Conservation (phyloP, 495 filamentous ascomycete species). For the Bombardia bombarda region DNA sequence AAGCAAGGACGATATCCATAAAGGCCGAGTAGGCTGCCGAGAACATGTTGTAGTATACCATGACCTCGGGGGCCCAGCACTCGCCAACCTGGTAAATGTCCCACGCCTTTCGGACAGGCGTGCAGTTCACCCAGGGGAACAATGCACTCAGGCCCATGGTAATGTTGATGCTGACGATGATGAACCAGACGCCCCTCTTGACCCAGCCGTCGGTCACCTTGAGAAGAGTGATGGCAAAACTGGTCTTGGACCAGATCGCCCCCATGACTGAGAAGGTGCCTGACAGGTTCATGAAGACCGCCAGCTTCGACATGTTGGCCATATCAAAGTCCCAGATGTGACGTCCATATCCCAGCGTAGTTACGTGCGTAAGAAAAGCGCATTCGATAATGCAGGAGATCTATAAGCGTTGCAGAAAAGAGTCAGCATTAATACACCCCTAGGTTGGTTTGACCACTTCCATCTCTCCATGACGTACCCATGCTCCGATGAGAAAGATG, state of each 20-base stretch:
- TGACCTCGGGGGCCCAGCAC: conserved; percentile 24
- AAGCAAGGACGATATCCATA: conserved; percentile 24
- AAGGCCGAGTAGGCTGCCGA: conserved; percentile 18
- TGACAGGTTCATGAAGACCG: conserved; percentile 6
- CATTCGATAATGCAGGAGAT: conserved; percentile 7
- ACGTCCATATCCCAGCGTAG: conserved; percentile 14
- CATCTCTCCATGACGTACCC: conserved; percentile 22
- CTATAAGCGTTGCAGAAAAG: background rate
- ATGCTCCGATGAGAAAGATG: conserved; percentile 22
- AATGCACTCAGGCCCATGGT: conserved; percentile 30
- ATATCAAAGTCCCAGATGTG: conserved; percentile 19
- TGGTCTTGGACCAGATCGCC: conserved; percentile 25
- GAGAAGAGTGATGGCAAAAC: conserved; percentile 27
- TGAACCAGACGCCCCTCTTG: conserved; percentile 15
- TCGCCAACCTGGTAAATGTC: conserved; percentile 11
- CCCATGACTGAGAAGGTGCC: conserved; percentile 12
- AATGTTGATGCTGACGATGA: conserved; percentile 29
- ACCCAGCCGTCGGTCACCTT: conserved; percentile 17
- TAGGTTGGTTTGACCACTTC: too few species aligned
- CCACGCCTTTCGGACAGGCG: conserved; percentile 28
- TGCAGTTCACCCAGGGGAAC: conserved; percentile 31
- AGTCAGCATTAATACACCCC: background rate
- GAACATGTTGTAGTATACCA: conserved; percentile 11
- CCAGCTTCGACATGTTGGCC: conserved; percentile 4
- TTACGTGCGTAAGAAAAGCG: conserved; percentile 2